Percentiles rank a stretch among this genome's conserved stretches.
phyloP scores from a whole-genome alignment of 345 rosid species.

The Syzygium aromaticum region DNA sequence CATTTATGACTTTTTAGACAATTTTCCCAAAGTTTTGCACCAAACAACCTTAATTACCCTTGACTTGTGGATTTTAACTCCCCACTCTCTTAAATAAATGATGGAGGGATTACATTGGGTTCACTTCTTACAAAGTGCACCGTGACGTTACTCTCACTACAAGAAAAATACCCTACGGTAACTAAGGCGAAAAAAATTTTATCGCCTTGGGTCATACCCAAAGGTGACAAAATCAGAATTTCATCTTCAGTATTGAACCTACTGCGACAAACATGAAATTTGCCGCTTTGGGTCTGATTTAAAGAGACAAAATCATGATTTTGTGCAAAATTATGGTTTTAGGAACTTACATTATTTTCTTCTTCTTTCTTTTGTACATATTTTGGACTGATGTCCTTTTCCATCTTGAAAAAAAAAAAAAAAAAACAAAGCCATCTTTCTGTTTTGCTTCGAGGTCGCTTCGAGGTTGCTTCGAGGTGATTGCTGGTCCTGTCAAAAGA shows the following conservation, averaged over 20 bases:
- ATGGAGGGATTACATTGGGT: background rate
- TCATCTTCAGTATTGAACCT: background rate
- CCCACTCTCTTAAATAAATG: background rate
- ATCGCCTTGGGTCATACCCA: rapidly evolving
- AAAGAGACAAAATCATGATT: background rate
- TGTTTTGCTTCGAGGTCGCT: background rate
- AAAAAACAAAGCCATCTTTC: background rate
- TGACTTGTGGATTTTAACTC: background rate
- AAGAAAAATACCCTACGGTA: background rate
- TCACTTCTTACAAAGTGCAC: background rate
- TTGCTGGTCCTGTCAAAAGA: background rate
- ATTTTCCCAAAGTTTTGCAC: too few relatives aligned
- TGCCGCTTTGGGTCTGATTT: background rate
- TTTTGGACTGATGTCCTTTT: background rate
- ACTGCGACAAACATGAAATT: background rate
- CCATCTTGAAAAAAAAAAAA: background rate
- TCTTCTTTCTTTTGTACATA: background rate
- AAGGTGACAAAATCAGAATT: background rate
- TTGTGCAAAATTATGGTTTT: background rate
- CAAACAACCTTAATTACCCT: background rate
- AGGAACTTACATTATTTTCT: background rate
- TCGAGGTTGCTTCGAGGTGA: background rate
- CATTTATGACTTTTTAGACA: too few relatives aligned
- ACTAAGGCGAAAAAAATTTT: background rate
- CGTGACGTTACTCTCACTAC: background rate